phyloP scores from a whole-genome alignment of 192 early-diverging fungal species.

The Coemansia sp. region DNA sequence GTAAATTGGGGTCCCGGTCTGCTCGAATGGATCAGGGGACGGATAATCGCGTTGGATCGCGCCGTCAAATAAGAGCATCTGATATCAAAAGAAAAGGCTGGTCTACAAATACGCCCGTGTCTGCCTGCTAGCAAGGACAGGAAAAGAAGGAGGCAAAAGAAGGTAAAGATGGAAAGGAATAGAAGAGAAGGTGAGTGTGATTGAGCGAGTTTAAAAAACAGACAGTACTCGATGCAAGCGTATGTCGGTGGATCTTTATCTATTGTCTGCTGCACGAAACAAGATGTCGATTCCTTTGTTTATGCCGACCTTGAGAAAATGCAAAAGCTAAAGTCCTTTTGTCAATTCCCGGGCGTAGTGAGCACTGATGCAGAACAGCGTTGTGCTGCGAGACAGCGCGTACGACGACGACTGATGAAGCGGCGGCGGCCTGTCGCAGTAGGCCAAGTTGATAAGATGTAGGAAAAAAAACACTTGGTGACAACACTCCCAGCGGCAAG shows the following conservation, averaged over 20 bases:
- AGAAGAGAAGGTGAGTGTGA: not conserved
- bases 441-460: not conserved
- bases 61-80: conserved; percentile 22
- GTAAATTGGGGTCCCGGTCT: conserved; percentile 29
- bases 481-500: not conserved
- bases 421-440: conserved; percentile 2
- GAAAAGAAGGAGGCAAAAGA: not conserved
- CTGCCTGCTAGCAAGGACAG: not conserved
- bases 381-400: not conserved
- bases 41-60: conserved; percentile 43
- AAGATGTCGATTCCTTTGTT: not conserved
- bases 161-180: not conserved
- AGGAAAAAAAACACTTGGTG: not conserved
- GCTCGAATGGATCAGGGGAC: conserved; percentile 42
- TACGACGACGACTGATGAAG: not conserved
- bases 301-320: conserved; percentile 1
- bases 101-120: not conserved
- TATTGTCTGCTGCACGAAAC: not conserved
- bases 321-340: not conserved
- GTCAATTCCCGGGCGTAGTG: not conserved
- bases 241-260: not conserved
- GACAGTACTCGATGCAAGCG: not conserved
- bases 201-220: not conserved
- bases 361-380: not conserved
- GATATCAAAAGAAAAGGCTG: not conserved